A percentile compares a stretch with the other conserved stretches of the same genome.
Evolutionary conservation across 2,329 filamentous ascomycete genomes (phyloP).

Genomic region (Eutypa lata): DNA sequence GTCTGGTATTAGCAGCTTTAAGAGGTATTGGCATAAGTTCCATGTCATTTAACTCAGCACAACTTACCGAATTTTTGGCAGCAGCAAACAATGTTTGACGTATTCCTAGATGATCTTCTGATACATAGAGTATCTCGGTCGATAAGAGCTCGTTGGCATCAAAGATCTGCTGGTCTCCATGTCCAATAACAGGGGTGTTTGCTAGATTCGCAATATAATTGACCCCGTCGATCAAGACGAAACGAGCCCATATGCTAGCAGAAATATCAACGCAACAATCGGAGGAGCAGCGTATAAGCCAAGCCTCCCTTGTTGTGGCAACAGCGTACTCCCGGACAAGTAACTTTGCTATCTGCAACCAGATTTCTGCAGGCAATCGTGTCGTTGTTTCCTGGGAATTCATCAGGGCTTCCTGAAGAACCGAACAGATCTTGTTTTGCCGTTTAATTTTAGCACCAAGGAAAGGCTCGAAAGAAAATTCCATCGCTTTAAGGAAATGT

Average conservation of each 20-base stretch:
- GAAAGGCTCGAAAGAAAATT: too few relatives aligned
- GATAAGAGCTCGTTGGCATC: neutral
- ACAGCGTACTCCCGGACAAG: neutral
- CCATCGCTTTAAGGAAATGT: too few relatives aligned
- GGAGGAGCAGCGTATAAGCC: neutral
- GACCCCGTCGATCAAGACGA: neutral
- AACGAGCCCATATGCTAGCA: neutral
- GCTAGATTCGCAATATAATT: neutral
- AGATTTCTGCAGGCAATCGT: too few relatives aligned
- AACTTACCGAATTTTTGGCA: neutral
- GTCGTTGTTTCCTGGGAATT: too few relatives aligned
- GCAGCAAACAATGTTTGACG: neutral
- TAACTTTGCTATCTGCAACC: too few relatives aligned
- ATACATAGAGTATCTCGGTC: neutral
- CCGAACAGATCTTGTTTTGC: too few relatives aligned
- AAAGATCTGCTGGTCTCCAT: neutral
- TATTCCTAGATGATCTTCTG: neutral
- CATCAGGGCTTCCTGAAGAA: too few relatives aligned
- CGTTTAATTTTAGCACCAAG: too few relatives aligned
- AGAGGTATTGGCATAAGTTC: neutral
- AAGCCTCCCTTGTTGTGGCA: neutral
- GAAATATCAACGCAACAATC: neutral
- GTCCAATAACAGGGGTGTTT: neutral
- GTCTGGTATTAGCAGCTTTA: neutral
- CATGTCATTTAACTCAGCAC: neutral